Evolutionary conservation across 2,329 filamentous ascomycete genomes (phyloP).

Genomic region (Monosporascus sp.): DNA sequence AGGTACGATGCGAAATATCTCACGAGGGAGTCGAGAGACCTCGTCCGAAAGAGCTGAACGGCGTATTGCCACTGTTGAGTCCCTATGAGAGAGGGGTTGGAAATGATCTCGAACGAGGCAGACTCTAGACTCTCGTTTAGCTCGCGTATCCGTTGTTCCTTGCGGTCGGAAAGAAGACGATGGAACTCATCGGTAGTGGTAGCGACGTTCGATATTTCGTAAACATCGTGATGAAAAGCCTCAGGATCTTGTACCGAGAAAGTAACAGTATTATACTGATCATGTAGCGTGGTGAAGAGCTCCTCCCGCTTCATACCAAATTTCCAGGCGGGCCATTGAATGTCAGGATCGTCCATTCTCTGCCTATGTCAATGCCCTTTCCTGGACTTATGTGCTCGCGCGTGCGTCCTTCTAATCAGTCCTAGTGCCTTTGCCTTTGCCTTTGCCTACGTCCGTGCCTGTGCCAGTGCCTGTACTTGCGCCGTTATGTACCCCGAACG

Average conservation of each 20-base stretch:
- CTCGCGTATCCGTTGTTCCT: slow-evolving; percentile 48
- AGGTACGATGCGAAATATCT: slow-evolving; percentile 56
- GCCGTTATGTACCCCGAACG: not conserved
- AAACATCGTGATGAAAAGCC: slow-evolving; percentile 58
- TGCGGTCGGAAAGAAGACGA: slow-evolving; percentile 46
- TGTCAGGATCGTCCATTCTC: slow-evolving; percentile 50
- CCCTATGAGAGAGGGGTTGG: slow-evolving; percentile 53
- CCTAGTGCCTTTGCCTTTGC: not conserved
- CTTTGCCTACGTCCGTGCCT: not conserved
- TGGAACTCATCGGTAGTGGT: slow-evolving; percentile 49
- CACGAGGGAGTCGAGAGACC: slow-evolving; percentile 55
- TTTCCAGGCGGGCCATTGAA: slow-evolving; percentile 56
- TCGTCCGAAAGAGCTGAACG: slow-evolving; percentile 53
- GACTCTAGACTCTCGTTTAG: slow-evolving; percentile 51
- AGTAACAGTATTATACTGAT: slow-evolving; percentile 55
- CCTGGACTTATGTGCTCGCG: not conserved
- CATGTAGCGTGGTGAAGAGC: slow-evolving; percentile 52
- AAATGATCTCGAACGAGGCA: slow-evolving; percentile 56
- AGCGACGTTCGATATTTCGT: slow-evolving; percentile 49
- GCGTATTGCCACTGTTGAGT: slow-evolving; percentile 55
- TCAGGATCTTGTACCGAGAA: slow-evolving; percentile 53
- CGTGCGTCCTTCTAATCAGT: not conserved
- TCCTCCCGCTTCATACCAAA: slow-evolving; percentile 57
- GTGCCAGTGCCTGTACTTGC: not conserved
- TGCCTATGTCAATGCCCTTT: slow-evolving; percentile 7